phyloP scores from a whole-genome alignment of 2,329 filamentous ascomycete species.

The Ceratocystis smalleyi region DNA sequence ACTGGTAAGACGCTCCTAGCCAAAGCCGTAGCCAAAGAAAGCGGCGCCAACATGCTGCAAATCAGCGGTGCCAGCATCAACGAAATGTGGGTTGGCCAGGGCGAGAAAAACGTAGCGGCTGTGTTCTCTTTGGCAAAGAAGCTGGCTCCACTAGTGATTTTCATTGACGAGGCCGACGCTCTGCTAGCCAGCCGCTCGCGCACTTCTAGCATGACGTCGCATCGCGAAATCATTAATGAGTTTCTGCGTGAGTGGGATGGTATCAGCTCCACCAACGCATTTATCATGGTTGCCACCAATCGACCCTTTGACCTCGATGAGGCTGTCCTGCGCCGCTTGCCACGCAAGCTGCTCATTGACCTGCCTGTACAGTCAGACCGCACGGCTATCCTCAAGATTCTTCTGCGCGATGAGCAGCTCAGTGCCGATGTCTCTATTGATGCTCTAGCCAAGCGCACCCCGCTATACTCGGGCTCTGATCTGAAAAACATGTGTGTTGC shows the following conservation, averaged over 20 bases:
- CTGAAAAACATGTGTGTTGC: constrained; percentile 71
- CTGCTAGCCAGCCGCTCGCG: constrained; percentile 66
- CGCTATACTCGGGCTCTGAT: constrained; percentile 69
- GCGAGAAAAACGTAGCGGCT: constrained; percentile 88
- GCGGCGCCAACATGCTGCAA: constrained; percentile 62
- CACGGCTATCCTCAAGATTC: constrained; percentile 52
- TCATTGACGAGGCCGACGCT: constrained; percentile 92
- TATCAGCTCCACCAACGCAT: constrained; percentile 64
- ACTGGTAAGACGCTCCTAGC: constrained; percentile 58
- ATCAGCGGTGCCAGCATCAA: constrained; percentile 83
- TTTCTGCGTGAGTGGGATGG: constrained; percentile 96
- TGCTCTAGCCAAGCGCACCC: constrained; percentile 49
- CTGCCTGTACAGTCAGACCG: constrained; percentile 52
- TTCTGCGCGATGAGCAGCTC: constrained; percentile 52
- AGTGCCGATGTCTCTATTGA: constrained; percentile 45
- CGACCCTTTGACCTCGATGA: constrained; percentile 89
- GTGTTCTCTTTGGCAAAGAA: constrained; percentile 87
- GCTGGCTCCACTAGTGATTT: constrained; percentile 79
- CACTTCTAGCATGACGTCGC: constrained; percentile 48
- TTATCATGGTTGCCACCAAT: constrained; percentile 97
- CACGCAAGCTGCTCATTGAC: constrained; percentile 57
- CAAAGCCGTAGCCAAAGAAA: constrained; percentile 53
- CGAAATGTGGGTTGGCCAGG: constrained; percentile 91
- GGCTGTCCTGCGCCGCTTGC: constrained; percentile 62
- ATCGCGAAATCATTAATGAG: constrained; percentile 88